phyloP scores from a whole-genome alignment of 2,329 filamentous ascomycete species.

The Davidsoniella australis region DNA sequence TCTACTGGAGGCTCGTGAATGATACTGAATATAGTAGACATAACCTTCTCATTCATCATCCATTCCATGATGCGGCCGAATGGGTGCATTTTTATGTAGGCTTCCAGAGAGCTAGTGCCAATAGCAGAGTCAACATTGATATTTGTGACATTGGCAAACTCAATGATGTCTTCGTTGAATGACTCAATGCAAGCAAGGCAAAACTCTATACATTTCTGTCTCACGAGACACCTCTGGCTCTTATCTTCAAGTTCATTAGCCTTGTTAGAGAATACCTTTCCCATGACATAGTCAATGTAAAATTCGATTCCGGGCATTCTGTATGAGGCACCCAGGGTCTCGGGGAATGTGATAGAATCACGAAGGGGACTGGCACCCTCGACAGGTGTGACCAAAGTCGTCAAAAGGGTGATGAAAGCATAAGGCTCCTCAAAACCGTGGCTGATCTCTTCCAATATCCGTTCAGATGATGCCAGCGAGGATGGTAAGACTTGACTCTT shows the following conservation, averaged over 20 bases:
- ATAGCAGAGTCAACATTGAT: slow-evolving; percentile 62
- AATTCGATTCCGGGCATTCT: slow-evolving; percentile 72
- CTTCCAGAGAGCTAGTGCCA: slow-evolving; percentile 53
- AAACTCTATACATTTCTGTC: slow-evolving; percentile 70
- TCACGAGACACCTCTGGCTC: slow-evolving; percentile 54
- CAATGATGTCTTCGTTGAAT: slow-evolving; percentile 87
- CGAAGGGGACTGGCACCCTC: slow-evolving; percentile 43
- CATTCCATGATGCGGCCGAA: slow-evolving; percentile 95
- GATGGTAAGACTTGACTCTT: slow-evolving; percentile 14
- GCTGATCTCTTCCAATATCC: slow-evolving; percentile 57
- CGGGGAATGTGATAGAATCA: slow-evolving; percentile 71
- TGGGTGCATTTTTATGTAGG: slow-evolving; percentile 76
- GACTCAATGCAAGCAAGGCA: slow-evolving; percentile 60
- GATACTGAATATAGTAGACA: slow-evolving; percentile 59
- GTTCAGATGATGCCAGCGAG: slow-evolving; percentile 32
- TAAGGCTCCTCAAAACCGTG: slow-evolving; percentile 71
- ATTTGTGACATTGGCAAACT: slow-evolving; percentile 64
- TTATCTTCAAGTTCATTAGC: slow-evolving; percentile 47
- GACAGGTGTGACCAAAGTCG: slow-evolving; percentile 52
- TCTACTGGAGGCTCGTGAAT: slow-evolving; percentile 61
- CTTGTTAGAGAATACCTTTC: slow-evolving; percentile 55
- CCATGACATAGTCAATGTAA: slow-evolving; percentile 82
- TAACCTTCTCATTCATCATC: slow-evolving; percentile 86
- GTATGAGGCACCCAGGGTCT: slow-evolving; percentile 60
- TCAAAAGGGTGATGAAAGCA: slow-evolving; percentile 64